Base-by-base conservation (phyloP, 1,139 yeast species). In the Scheffersomyces lignicola region DNA sequence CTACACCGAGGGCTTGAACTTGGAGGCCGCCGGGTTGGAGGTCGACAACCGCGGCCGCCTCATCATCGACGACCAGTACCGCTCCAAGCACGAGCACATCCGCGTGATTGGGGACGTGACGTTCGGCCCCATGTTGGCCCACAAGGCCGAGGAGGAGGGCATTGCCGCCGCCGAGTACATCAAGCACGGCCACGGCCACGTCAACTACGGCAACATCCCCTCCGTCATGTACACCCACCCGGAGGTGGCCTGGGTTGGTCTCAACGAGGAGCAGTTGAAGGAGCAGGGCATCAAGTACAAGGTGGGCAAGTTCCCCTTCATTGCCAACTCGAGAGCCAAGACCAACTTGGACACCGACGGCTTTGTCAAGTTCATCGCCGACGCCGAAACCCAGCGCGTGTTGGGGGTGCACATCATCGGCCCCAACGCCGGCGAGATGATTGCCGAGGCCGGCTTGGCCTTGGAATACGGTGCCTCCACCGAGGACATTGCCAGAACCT, bases 91-190 rank as follows among this genome's bases (percentile, higher is more conserved):
- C 67, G 84, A 89, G 42, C 95, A 94, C 69, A 90, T 94, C 59
- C 87, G 96, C 66, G 95, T 89, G 54, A 88, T 92, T 65, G 99
- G 99, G 64, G 99, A 94, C 61, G 97, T 83, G 42, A 94, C 98
- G 31, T 92, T 87, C 53, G 98, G 98, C 53, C 94, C 96, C 54
- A 94, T 94, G 99, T 80, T 94, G 70, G 99, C 99, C 45, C 99
- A 94, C 78, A 94, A 94, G 77, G 99, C 99, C 44, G 99, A 94
- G 74, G 99, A 94, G 66, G 99, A 94, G 76, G 99, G 97, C 67
- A 83, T 94, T 54, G 99, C 98, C 40, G 98, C 96, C 45, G 97
- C 79, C 45, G 99, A 94, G 71, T 86, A 79, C 74, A 81, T 94
- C 63, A 87, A 88, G 75, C 68, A 68, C 50, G 98, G 98, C 46